Evolutionary conservation across 2,329 filamentous ascomycete species (phyloP).

Genomic region (Arthroderma uncinatum): DNA sequence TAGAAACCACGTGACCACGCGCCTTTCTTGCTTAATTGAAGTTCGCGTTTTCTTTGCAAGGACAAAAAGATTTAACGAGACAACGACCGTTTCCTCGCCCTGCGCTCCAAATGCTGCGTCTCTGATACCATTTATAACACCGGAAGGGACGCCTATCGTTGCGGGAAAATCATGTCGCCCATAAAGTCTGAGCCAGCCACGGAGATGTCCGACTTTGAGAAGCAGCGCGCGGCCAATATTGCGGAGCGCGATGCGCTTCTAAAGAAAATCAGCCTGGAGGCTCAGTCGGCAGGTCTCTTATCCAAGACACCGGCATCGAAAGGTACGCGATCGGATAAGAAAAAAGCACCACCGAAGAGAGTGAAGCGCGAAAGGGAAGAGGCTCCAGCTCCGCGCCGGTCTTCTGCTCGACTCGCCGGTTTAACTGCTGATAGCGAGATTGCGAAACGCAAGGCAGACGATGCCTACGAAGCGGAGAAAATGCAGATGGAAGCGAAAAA

Average conservation of each 20-base stretch:
- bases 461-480: constrained; percentile 47
- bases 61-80: not conserved
- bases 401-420: constrained; percentile 51
- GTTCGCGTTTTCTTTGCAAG: not conserved
- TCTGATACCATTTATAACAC: not conserved
- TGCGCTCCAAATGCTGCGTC: not conserved
- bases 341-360: constrained; percentile 38
- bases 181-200: constrained; percentile 6
- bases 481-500: constrained; percentile 51
- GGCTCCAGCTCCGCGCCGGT: constrained; percentile 44
- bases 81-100: not conserved
- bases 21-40: not conserved
- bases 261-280: constrained; percentile 59
- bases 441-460: constrained; percentile 57
- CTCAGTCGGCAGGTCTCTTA: constrained; percentile 58
- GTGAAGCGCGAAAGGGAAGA: constrained; percentile 54
- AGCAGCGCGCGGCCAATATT: constrained; percentile 73
- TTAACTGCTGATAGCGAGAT: constrained; percentile 56
- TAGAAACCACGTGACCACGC: constrained; percentile 2
- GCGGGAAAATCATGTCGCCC: not conserved
- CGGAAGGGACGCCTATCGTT: not conserved
- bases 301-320: constrained; percentile 40
- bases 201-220: constrained; percentile 74
- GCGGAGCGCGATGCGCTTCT: constrained; percentile 73
- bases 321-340: constrained; percentile 41